Conservation (phyloP, 2,329 filamentous ascomycete species). For the Atkinsonella hypoxylon region DNA sequence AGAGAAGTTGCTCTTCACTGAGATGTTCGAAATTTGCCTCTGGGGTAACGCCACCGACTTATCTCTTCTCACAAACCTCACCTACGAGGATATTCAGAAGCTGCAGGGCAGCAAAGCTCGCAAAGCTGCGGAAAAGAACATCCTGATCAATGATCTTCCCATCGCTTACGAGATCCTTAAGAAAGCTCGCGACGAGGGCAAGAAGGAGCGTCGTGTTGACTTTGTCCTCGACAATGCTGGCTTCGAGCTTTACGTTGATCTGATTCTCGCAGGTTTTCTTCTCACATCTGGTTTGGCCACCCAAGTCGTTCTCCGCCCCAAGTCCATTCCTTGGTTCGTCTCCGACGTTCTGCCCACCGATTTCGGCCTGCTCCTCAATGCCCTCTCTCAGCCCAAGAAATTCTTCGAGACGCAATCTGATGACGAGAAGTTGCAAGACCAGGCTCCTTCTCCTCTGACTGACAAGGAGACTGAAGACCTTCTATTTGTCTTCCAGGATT, state of each 20-base stretch:
- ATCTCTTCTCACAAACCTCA: constrained; percentile 77
- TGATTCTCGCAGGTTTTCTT: constrained; percentile 84
- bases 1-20: constrained; percentile 68
- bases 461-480: constrained; percentile 57
- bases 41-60: constrained; percentile 97
- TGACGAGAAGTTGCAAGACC: constrained; percentile 46
- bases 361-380: constrained; percentile 70
- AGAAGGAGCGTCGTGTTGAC: constrained; percentile 67
- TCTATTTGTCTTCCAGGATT: constrained; percentile 68
- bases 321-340: constrained; percentile 96
- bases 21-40: constrained; percentile 93
- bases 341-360: constrained; percentile 85
- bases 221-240: constrained; percentile 96
- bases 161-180: constrained; percentile 58
- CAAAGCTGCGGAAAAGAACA: constrained; percentile 81
- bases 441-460: constrained; percentile 48
- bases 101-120: constrained; percentile 81
- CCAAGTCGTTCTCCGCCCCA: constrained; percentile 78
- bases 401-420: constrained; percentile 72
- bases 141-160: constrained; percentile 74
- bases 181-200: constrained; percentile 49
- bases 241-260: constrained; percentile 92
- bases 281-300: constrained; percentile 78
- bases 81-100: constrained; percentile 94
- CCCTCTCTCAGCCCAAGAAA: constrained; percentile 60